A percentile compares a stretch with the other conserved stretches of the same genome.
Conservation (phyloP, 2,329 filamentous ascomycete species). For the Leptographium radiaticola region DNA sequence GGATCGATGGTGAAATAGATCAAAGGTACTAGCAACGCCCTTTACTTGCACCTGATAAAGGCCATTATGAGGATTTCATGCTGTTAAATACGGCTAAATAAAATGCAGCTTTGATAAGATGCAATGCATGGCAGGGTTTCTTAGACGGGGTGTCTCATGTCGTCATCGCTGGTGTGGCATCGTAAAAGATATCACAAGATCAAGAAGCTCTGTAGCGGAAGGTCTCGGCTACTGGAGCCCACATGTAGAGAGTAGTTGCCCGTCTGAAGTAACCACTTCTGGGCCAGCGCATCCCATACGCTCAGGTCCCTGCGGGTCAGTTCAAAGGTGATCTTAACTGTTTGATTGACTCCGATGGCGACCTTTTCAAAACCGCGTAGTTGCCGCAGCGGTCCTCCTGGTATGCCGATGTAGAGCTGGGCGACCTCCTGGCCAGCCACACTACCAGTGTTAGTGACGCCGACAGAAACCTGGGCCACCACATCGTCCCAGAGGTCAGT, state of each 20-base stretch:
- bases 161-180: no score
- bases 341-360: constrained; percentile 15
- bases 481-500: constrained; percentile 34
- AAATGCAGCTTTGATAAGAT: no score
- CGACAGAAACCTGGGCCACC: constrained; percentile 15
- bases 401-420: constrained; percentile 22
- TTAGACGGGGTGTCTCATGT: no score
- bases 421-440: constrained; percentile 33
- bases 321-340: constrained; percentile 19
- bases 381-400: constrained; percentile 19
- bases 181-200: not conserved
- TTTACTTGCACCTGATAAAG: no score
- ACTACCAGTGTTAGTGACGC: constrained; percentile 29
- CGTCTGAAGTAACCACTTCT: constrained; percentile 36
- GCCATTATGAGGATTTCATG: no score
- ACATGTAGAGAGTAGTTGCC: constrained; percentile 25
- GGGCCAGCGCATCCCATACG: constrained; percentile 32
- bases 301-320: constrained; percentile 30
- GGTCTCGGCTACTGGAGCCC: constrained; percentile 27
- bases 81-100: no score
- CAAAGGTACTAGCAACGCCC: no score
- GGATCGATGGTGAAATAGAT: no score
- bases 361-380: constrained; percentile 23
- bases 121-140: no score
- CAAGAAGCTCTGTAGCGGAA: constrained; percentile 21